Evolutionary conservation across 2,329 filamentous ascomycete genomes (phyloP).

Genomic region (Grosmannia huntii): DNA sequence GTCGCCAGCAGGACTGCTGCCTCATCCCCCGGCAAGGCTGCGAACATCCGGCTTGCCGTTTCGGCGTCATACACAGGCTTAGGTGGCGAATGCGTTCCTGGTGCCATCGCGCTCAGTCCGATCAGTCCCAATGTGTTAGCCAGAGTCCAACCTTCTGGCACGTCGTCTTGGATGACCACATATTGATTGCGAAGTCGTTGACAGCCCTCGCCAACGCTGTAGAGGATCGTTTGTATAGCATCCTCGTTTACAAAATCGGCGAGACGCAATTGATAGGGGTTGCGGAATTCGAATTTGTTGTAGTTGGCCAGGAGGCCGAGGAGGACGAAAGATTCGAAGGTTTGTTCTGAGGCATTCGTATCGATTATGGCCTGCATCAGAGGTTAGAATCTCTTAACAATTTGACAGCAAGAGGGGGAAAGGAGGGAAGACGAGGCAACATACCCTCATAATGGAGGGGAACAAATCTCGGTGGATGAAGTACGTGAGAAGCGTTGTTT

Average conservation of each 20-base stretch:
- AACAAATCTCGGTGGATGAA: conserved; percentile 92
- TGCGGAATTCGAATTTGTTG: conserved; percentile 98
- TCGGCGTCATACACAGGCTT: conserved; percentile 57
- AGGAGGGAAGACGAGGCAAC: not conserved
- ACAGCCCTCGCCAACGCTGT: conserved; percentile 62
- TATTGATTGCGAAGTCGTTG: conserved; percentile 59
- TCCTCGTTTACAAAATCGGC: conserved; percentile 92
- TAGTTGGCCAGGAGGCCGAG: conserved; percentile 88
- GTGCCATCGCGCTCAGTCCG: conserved; percentile 48
- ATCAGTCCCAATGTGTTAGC: conserved; percentile 72
- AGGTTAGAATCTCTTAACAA: not conserved
- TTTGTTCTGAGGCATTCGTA: conserved; percentile 48
- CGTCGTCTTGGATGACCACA: conserved; percentile 75
- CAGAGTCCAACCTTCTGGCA: conserved; percentile 81
- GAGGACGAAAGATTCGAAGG: conserved; percentile 66
- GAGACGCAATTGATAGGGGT: conserved; percentile 82
- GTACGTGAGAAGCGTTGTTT: conserved; percentile 87
- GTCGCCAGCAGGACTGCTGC: conserved; percentile 71
- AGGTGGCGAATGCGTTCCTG: conserved; percentile 50
- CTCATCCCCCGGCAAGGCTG: conserved; percentile 64
- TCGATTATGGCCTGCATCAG: conserved; percentile 59
- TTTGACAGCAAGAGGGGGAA: not conserved
- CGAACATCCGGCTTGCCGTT: conserved; percentile 70
- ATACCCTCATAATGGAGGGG: conserved; percentile 84
- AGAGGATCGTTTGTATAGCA: conserved; percentile 71